phyloP scores from a whole-genome alignment of 2,329 filamentous ascomycete species.

The Cryoendolithus antarcticus region DNA sequence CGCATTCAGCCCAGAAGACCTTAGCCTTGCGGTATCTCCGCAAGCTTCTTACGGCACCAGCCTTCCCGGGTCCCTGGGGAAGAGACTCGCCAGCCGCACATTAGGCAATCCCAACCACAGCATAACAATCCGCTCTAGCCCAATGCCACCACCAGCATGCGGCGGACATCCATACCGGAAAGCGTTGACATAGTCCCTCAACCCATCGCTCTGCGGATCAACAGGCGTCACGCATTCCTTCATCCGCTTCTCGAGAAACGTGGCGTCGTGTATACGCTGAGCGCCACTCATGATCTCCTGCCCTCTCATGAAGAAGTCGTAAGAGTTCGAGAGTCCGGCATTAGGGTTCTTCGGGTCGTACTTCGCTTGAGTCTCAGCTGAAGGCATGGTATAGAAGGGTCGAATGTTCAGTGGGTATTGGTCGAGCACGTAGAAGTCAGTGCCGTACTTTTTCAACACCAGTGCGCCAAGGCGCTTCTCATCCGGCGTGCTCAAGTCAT shows the following conservation, averaged over 20 bases:
- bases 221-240: slow-evolving; percentile 42
- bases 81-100: slow-evolving; percentile 48
- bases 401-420: slow-evolving; percentile 85
- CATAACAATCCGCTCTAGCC: slow-evolving; percentile 54
- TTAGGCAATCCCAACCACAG: slow-evolving; percentile 55
- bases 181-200: slow-evolving; percentile 51
- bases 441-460: slow-evolving; percentile 76
- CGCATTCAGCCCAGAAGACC: too few relatives aligned
- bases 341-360: slow-evolving; percentile 32
- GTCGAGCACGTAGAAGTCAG: slow-evolving; percentile 94
- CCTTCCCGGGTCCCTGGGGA: slow-evolving; percentile 51
- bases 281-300: slow-evolving; percentile 58
- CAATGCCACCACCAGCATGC: slow-evolving; percentile 53
- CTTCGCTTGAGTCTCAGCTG: slow-evolving; percentile 45
- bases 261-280: slow-evolving; percentile 53
- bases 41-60: slow-evolving; percentile 35
- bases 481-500: slow-evolving; percentile 68
- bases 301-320: slow-evolving; percentile 60
- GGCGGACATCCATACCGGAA: slow-evolving; percentile 54
- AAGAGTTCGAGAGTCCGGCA: slow-evolving; percentile 49
- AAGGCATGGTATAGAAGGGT: slow-evolving; percentile 85
- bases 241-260: slow-evolving; percentile 47
- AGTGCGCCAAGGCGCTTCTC: slow-evolving; percentile 79
- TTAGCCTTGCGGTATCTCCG: too few relatives aligned
- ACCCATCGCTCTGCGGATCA: slow-evolving; percentile 45